Conservation (phyloP, 345 rosid genomes). For the Lepidium africanum region DNA sequence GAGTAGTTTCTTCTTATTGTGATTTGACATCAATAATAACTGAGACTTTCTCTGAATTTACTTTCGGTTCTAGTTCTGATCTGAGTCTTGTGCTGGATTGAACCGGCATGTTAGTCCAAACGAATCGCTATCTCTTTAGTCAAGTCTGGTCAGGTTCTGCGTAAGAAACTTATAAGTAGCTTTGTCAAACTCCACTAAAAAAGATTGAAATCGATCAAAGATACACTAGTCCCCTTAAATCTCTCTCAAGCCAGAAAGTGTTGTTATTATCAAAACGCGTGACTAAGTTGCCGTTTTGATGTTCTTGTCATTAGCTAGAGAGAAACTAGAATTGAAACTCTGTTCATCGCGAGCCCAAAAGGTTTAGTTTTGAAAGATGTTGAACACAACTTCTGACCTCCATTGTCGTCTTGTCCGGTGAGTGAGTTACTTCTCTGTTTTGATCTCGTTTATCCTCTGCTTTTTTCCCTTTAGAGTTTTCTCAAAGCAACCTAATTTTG, state of each 20-base stretch:
- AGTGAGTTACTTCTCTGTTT: conserved; percentile 8
- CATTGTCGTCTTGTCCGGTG: conserved; percentile 44
- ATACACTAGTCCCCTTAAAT: neutral
- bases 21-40: neutral
- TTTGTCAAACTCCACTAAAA: neutral
- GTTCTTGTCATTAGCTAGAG: neutral
- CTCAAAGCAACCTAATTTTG: conserved; percentile 5
- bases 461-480: neutral
- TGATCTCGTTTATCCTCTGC: neutral
- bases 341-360: neutral
- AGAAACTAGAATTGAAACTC: neutral
- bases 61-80: neutral
- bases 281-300: neutral
- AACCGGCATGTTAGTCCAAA: neutral
- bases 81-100: neutral
- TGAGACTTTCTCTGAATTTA: neutral
- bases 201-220: neutral
- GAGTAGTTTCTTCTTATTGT: conserved; percentile 7
- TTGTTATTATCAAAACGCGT: neutral
- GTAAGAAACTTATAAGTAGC: neutral
- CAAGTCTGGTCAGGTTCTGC: neutral
- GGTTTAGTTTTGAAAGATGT: conserved; percentile 24
- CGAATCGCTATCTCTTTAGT: neutral
- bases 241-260: neutral
- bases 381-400: conserved; percentile 28